phyloP scores from a whole-genome alignment of 1,284 basidiomycete species.

The Sphagnurus paluster region DNA sequence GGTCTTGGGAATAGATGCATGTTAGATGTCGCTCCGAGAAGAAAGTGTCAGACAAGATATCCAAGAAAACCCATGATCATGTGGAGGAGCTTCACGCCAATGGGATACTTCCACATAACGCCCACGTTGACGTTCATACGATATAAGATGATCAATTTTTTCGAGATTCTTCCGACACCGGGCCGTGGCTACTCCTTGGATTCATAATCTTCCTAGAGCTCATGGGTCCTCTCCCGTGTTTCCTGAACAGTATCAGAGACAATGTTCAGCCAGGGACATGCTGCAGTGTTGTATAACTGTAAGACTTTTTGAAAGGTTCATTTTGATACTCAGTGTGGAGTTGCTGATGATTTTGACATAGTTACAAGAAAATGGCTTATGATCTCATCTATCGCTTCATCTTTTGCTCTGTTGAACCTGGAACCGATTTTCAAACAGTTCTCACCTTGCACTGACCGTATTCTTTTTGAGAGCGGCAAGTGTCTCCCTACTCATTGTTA shows the following conservation, averaged over 20 bases:
- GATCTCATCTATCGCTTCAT: not conserved
- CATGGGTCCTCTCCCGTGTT: not conserved
- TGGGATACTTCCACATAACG: not conserved
- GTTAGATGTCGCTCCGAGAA: no score
- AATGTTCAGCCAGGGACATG: not conserved
- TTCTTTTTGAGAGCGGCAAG: constrained; percentile 48
- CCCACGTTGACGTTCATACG: not conserved
- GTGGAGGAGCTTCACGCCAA: no score
- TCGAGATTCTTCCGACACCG: not conserved
- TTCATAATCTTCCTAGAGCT: not conserved
- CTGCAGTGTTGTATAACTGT: not conserved
- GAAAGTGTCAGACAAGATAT: no score
- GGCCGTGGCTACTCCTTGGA: not conserved
- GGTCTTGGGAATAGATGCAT: no score
- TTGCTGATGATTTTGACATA: not conserved
- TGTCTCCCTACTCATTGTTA: constrained; percentile 50
- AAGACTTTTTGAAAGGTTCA: no score
- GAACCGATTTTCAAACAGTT: not conserved
- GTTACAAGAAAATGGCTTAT: not conserved
- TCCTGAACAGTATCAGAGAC: not conserved
- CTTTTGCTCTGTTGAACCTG: not conserved
- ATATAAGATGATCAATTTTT: not conserved
- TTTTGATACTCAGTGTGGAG: no score
- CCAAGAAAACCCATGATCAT: no score
- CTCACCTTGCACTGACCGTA: constrained; percentile 21